Conservation (phyloP, 106 monocot genomes). For the Apostasia shenzhenica region DNA sequence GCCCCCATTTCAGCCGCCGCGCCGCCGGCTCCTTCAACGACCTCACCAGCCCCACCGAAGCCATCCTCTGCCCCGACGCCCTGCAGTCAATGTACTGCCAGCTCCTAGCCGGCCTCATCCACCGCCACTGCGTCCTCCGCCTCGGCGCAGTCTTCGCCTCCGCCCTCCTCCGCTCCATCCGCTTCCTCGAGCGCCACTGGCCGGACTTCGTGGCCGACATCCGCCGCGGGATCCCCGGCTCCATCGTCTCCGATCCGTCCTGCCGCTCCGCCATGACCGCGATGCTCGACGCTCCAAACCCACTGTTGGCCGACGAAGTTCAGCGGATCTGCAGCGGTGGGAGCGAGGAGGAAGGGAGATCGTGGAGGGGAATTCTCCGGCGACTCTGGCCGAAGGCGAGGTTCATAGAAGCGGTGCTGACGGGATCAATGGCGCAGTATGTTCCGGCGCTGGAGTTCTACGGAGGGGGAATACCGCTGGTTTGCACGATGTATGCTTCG, state of each 20-base stretch:
- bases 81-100: conserved; percentile 56
- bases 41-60: conserved; percentile 46
- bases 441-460: conserved; percentile 39
- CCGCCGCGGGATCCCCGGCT: conserved; percentile 22
- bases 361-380: conserved; percentile 34
- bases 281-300: conserved; percentile 15
- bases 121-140: conserved; percentile 36
- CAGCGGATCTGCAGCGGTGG: conserved; percentile 21
- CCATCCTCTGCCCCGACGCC: conserved; percentile 42
- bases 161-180: conserved; percentile 46
- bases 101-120: conserved; percentile 41
- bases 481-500: conserved; percentile 61
- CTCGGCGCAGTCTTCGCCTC: conserved; percentile 60
- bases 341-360: background rate
- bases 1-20: conserved; percentile 33
- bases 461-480: conserved; percentile 36
- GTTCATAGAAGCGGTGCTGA: conserved; percentile 42
- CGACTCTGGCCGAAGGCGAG: conserved; percentile 31
- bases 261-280: conserved; percentile 20
- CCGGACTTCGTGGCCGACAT: conserved; percentile 26
- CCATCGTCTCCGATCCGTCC: conserved; percentile 15
- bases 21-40: conserved; percentile 25
- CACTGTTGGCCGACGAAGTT: conserved; percentile 28
- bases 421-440: conserved; percentile 58
- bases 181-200: conserved; percentile 49